Evolutionary conservation across 768 basidiomycete species (phyloP), one percentile per base, ranked within the genome.

Genomic region (Agaricus bisporus): DNA sequence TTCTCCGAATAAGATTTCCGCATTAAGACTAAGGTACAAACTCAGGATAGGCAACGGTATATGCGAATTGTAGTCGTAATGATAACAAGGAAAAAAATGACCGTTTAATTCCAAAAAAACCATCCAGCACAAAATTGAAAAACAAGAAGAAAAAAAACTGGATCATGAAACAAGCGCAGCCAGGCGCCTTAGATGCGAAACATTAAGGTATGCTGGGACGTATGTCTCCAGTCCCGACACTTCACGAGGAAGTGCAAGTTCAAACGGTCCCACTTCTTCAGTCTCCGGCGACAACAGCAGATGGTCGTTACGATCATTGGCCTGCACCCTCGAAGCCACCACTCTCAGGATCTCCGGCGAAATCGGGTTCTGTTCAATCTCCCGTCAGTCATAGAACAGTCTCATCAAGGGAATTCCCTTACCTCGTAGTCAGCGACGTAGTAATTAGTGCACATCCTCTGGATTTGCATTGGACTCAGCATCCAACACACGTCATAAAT

Each of bases 401-500:
- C 36, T 45, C 8, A 35, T 1, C 32, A 48, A 28, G 3, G 12
- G 15, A 25, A 15, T 25, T 14, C 25, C 59, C 76, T 39, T 61
- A 92, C 93, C 82, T 99, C 97, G 68, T 98, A 99, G 72, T 98
- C 97, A 43, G 95, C 97, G 57, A 95, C 95, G 65, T 97, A 98
- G 73, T 98, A 98, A 68, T 95, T 95, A 55, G 91, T 92, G 69
- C 97, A 98, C 85, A 99, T 94, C 67, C 97, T 88, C 73, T 98
- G 97, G 59, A 99, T 98, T 69, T 99, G 97, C 71, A 95, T 95
- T 1, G 97, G 97, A 58, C 93, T 98, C 42, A 99, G 77, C 88
- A 98, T 98, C 95, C 97, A 98, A 76, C 95, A 98, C 57, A 99
- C 95, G 64, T 95, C 92, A 67, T 97, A 98, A 62, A 99, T 95